Evolutionary conservation across 1,284 basidiomycete species (phyloP), one percentile per base, ranked within the genome.

Genomic region (Cryptococcus sp.): DNA sequence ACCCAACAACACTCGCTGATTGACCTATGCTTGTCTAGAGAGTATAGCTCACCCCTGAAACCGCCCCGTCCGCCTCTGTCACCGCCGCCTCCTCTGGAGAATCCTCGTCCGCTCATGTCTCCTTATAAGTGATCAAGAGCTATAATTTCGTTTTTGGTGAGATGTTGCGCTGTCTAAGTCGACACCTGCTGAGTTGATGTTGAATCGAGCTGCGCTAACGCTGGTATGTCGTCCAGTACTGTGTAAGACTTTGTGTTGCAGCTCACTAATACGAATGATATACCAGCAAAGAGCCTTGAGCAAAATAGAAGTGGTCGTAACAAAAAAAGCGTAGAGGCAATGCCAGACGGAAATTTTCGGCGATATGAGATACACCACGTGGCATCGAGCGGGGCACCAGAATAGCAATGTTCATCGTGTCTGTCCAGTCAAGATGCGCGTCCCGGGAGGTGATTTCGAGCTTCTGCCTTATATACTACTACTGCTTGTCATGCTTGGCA

Each of bases 11-110:
- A 34, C 29, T 10, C 29, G 8, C 29, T 34, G 29, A 63, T 63
- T 82, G 81, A 54, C 81, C 72, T 10, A 46, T 46, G 16, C 39
- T 26, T 10, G 22, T 5, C 19, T 38, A 39, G 15, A 11, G 16
- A 25, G 10, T 38, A 51, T 23, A 13, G 50, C 57, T 25, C 22
- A 58, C 57, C 57, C 47, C 57, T 39, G 57, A 58, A 58, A 41
- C 57, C 57, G 37, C 57, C 57, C 46, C 57, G 52, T 54, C 50
- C 50, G 10, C 57, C 57, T 51, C 58, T 41, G 37, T 55, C 53
- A 54, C 56, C 56, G 29, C 59, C 60, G 37, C 57, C 57, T n/a
- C 60, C 46, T 47, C 60, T 47, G 46, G 60, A 62, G 34, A 62
- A 62, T 53, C 60, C 60, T 62, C 60, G 29, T 52, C 60, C 57